Evolutionary conservation across 2,329 filamentous ascomycete species (phyloP), one percentile per base, ranked within the genome.

Genomic region (Emericellopsis atlantica): DNA sequence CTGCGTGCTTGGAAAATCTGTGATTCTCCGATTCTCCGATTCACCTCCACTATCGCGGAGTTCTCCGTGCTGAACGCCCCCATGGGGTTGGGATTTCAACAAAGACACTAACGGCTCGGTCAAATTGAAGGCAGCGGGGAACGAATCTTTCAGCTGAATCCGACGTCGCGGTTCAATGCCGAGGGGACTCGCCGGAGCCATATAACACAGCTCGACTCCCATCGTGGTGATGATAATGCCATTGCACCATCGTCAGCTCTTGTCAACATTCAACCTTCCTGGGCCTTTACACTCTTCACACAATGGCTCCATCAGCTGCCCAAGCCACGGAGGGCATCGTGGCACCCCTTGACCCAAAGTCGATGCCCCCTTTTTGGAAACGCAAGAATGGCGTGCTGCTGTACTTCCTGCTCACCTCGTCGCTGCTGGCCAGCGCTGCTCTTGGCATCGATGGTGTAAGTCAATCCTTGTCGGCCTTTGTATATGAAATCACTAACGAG

Each of bases 381-480:
- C 46, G 59, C 11, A 65, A 61, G 37, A 67, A 67, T 54, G 62
- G 62, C 2, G 51, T 64, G 4, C 47, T 65, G 14, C 49, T 66
- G 4, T 66, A 66, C 46, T 65, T 66, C 32, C 47, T 66, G 4
- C 54, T 66, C 14, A 66, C 63, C 0, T 65, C 63, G 0, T 66
- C 62, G 5, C 52, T 65, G 1, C 47, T 65, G 26, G 59, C 62
- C 29, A 66, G 61, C 44, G 58, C 60, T 21, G 60, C 62, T 3
- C 51, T 62, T 23, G 63, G 63, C 12, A 64, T 65, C 34, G 63
- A 65, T 32, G 63, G 62, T 15, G 59, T 61, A 51, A 47, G 58
- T 54, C 42, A 21, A 24, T 18, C 14, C 3, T 33, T 33, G 32
- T 4, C 32, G 5, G 15, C 15, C 15, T 5, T 33, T 33, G 12